A percentile compares a stretch with the other conserved stretches of the same genome.
phyloP scores from a whole-genome alignment of 2,329 filamentous ascomycete species.

The Cercospora sp. region DNA sequence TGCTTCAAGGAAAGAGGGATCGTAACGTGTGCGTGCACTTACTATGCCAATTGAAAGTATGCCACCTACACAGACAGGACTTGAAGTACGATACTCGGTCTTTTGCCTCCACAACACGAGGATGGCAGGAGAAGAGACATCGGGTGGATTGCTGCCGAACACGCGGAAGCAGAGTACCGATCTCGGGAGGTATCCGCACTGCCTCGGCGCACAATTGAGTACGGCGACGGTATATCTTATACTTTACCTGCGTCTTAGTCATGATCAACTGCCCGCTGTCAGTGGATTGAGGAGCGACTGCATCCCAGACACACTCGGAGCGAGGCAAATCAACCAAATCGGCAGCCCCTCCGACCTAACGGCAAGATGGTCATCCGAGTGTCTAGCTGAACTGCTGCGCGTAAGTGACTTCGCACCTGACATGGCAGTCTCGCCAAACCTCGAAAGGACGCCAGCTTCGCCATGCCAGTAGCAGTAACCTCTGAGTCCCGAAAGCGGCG shows the following conservation, averaged over 20 bases:
- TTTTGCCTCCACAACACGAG: not conserved
- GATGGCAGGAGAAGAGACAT: not conserved
- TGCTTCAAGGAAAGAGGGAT: not conserved
- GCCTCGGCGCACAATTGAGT: not conserved
- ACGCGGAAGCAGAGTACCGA: not conserved
- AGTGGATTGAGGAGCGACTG: not conserved
- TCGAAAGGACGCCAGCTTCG: not conserved
- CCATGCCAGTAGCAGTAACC: not conserved
- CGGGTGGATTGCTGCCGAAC: not conserved
- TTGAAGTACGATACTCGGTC: not conserved
- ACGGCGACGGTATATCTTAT: not conserved
- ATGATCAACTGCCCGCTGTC: not conserved
- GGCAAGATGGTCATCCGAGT: not conserved
- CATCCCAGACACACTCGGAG: not conserved
- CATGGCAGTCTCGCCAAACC: not conserved
- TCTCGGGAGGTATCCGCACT: not conserved
- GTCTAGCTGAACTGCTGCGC: not conserved
- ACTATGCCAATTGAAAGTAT: not conserved
- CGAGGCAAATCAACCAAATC: not conserved
- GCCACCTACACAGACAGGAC: not conserved
- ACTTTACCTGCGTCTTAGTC: not conserved
- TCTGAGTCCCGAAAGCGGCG: too few species aligned
- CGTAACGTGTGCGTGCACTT: not conserved
- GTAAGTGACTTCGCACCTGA: not conserved
- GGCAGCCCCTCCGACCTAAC: not conserved